phyloP scores from a whole-genome alignment of 1,139 yeast species.

The Geotrichum cucujoidarum region DNA sequence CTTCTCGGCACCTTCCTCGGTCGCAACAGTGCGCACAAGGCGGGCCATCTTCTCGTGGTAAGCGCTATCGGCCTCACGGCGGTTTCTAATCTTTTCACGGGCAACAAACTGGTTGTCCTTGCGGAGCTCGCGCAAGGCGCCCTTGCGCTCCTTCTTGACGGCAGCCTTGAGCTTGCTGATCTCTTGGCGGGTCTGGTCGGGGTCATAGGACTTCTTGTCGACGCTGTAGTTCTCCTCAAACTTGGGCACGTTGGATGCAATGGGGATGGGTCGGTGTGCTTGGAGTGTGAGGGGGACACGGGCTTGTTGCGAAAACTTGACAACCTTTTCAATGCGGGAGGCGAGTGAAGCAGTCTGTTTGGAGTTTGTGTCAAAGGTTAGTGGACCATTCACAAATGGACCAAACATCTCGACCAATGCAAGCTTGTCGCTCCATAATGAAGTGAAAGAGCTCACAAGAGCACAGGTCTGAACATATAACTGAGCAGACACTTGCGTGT shows the following conservation, averaged over 20 bases:
- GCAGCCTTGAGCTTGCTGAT: conserved; percentile 74
- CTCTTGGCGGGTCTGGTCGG: conserved; percentile 76
- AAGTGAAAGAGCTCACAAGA: conserved; percentile 12
- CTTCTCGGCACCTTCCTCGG: conserved; percentile 92
- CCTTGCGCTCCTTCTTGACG: conserved; percentile 86
- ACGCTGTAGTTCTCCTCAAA: conserved; percentile 96
- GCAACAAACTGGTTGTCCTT: conserved; percentile 84
- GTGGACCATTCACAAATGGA: conserved; percentile 34
- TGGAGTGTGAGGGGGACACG: conserved; percentile 79
- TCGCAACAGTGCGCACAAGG: conserved; percentile 77
- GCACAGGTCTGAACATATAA: conserved; percentile 14
- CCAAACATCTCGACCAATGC: conserved; percentile 56
- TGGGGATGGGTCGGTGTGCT: conserved; percentile 78
- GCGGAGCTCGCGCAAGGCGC: conserved; percentile 83
- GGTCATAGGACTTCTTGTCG: conserved; percentile 86
- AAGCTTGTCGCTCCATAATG: conserved; percentile 60
- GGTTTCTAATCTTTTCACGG: conserved; percentile 73
- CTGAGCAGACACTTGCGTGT: conserved; percentile 7
- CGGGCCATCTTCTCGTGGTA: conserved; percentile 89
- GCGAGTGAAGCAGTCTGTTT: conserved; percentile 13
- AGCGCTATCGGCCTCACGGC: conserved; percentile 66
- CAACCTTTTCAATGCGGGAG: conserved; percentile 45
- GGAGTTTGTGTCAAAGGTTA: conserved; percentile 11
- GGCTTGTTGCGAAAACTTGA: conserved; percentile 47
- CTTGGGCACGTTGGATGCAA: conserved; percentile 82